Conservation (phyloP, 208 protist genomes). For the Acanthamoeba rhysodes region DNA sequence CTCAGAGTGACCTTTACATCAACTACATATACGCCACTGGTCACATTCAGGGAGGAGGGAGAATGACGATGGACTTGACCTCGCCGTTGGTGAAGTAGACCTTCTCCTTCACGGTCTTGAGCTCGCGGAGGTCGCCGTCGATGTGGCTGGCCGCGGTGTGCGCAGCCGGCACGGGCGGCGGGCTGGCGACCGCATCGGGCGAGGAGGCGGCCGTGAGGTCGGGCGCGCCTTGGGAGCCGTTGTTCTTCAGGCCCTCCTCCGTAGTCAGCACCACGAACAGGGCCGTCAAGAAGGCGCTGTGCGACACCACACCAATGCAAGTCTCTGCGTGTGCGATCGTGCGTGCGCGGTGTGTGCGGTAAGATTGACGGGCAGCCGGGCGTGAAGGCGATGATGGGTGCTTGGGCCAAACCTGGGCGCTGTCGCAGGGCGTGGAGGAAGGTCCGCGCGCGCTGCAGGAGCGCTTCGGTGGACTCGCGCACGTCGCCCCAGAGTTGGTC, state of each 20-base stretch:
- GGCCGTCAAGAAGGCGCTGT: conserved; percentile 57
- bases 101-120: not conserved
- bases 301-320: conserved; percentile 30
- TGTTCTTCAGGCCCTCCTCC: conserved; percentile 43
- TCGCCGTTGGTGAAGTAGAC: conserved; percentile 67
- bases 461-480: conserved; percentile 17
- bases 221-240: not conserved
- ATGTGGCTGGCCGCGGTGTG: not conserved
- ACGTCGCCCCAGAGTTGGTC: not conserved
- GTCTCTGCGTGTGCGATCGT: not conserved
- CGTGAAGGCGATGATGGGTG: not conserved
- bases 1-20: too few species aligned
- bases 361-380: not conserved
- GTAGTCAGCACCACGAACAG: conserved; percentile 43
- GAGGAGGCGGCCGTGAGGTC: not conserved
- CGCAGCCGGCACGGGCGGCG: not conserved
- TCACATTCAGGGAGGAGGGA: not conserved
- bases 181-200: not conserved
- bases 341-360: not conserved
- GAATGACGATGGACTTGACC: conserved; percentile 43
- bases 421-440: conserved; percentile 2
- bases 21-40: too few species aligned
- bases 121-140: not conserved
- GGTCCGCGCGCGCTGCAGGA: not conserved
- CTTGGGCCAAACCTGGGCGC: not conserved